Conservation (phyloP, 169 alveolate genomes). For the Eimeria falciformis region DNA sequence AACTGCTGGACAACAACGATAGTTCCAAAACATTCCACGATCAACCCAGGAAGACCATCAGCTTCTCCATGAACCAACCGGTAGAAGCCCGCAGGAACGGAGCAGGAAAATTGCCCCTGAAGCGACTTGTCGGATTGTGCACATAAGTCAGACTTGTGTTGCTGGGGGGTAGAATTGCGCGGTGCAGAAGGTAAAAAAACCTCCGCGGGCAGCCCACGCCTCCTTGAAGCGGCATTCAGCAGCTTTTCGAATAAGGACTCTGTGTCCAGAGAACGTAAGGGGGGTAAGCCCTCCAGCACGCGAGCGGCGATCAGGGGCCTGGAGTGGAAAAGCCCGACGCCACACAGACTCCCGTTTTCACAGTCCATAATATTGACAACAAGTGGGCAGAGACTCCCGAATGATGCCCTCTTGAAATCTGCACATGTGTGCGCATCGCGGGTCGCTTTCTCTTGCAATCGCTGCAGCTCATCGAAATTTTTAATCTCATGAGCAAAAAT, state of each 20-base stretch:
- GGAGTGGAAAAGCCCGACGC: constrained; percentile 38
- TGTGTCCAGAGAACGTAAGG: background rate
- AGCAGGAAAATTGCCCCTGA: background rate
- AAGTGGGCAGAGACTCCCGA: constrained; percentile 23
- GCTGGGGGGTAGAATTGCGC: background rate
- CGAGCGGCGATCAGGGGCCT: constrained; percentile 56
- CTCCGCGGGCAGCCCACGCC: constrained; percentile 48
- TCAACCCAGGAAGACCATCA: constrained; percentile 81
- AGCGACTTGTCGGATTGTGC: background rate
- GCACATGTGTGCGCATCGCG: background rate
- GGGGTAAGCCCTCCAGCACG: constrained; percentile 1
- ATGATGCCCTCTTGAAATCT: background rate
- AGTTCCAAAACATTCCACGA: constrained; percentile 79
- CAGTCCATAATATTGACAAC: constrained; percentile 32
- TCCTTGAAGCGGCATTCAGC: constrained; percentile 17
- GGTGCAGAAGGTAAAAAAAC: background rate
- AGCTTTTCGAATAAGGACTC: background rate
- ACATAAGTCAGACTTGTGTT: background rate
- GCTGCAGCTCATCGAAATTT: constrained; percentile 51
- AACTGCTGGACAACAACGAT: constrained; percentile 57
- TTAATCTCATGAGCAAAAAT: constrained; percentile 32
- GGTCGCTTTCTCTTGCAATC: background rate
- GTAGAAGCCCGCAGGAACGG: constrained; percentile 59
- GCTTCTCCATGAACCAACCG: constrained; percentile 81
- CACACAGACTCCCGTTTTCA: background rate